Evolutionary conservation across 2,329 filamentous ascomycete genomes (phyloP).

Genomic region (Fusarium pseudograminearum): DNA sequence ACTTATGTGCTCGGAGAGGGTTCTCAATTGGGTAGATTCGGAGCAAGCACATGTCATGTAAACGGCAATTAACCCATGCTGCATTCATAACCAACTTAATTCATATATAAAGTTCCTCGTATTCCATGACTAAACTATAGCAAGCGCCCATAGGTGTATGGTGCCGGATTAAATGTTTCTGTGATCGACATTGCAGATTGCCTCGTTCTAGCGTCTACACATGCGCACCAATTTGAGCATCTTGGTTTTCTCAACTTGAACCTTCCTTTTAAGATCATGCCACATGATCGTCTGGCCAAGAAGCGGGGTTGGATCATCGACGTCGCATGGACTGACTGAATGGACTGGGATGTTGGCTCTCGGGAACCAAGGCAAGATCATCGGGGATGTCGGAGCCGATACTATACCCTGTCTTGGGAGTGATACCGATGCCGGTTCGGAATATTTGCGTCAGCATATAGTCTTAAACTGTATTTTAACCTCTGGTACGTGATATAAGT

Average conservation of each 20-base stretch:
- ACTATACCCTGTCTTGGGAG: not conserved
- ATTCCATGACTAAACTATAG: rapidly evolving
- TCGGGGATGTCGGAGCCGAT: slow-evolving; percentile 9
- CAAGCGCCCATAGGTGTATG: not conserved
- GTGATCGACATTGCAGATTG: slow-evolving; percentile 6
- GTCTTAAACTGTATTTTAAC: not conserved
- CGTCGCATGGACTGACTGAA: not conserved
- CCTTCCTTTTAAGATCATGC: not conserved
- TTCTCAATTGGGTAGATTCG: slow-evolving; percentile 9
- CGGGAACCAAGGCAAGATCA: not conserved
- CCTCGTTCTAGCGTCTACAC: not conserved
- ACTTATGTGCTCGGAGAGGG: not conserved
- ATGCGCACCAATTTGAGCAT: slow-evolving; percentile 15
- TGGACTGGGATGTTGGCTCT: not conserved
- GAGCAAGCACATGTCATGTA: not conserved
- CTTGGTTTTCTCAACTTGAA: not conserved
- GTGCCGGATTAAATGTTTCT: not conserved
- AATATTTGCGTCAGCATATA: not conserved
- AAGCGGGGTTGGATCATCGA: slow-evolving; percentile 11
- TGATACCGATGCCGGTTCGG: not conserved
- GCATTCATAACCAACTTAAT: not conserved
- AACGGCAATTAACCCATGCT: not conserved
- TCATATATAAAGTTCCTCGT: not conserved
- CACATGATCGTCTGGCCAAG: slow-evolving; percentile 19
- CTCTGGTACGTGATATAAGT: not conserved